Base-by-base conservation (phyloP, 75 land plant species). In the Sequoiadendron giganteum region DNA sequence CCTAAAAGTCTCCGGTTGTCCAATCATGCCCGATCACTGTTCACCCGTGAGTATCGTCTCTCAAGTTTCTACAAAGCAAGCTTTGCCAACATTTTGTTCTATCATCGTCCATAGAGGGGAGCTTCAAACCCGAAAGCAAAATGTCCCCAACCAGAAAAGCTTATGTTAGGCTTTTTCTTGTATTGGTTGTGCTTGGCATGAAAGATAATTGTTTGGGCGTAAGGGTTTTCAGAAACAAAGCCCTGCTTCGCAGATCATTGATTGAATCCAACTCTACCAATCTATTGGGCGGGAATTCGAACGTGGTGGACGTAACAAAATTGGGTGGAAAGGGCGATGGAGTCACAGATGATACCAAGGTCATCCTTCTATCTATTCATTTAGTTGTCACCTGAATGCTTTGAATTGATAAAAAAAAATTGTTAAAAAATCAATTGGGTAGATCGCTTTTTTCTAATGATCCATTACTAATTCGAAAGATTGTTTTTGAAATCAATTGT, bases 261-360 rank as follows among this genome's bases (percentile, higher is more conserved):
- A 58, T 58, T 58, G 30, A 25, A 21, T 65, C n/a, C 28, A 52
- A 52, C 16, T 13, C 55, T 52, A 14, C 55, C 16, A 52, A 52
- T 52, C 1, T 52, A 13, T 52, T 52, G 13, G 2, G 55, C 11
- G 55, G 15, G 55, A 1, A 65, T 65, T 65, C n/a, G 9, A 65
- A 25, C n/a, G 9, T 65, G n/a, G 70, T 65, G n/a, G 87, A 93
- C 75, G 85, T 94, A 16, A 72, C 91, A 88, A 93, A 89, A 1
- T 94, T 90, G 55, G 70, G 70, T 65, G 70, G 30, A 25, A 65
- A 65, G 70, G 70, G 70, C n/a, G n/a, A 65, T 25, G 70, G 70
- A 65, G 70, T 65, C n/a, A 65, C 70, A 6, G 70, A 65, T 65
- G 70, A 65, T 28, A 65, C 70, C 8, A 65, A 65, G 70, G 70